These are phyloP conservation scores for Boletus insuetus DNA, from an alignment of 768 basidiomycete genomes.

Conservation along the genomic window DNA sequence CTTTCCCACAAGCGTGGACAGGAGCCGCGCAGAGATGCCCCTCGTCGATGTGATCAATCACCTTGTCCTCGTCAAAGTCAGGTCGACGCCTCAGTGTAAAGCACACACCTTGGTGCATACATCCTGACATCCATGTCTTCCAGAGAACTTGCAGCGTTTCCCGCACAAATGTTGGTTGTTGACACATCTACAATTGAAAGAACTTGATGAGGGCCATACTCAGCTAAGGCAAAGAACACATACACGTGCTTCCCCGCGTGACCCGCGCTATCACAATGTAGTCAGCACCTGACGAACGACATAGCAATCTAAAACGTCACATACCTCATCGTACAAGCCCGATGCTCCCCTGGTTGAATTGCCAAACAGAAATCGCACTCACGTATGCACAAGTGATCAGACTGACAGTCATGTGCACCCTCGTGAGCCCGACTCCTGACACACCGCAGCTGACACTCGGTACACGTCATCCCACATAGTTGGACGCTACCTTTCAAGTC, in stretches of 20 bases:
- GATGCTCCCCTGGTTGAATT: slow-evolving; percentile 28
- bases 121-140: slow-evolving; percentile 49
- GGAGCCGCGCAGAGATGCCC: slow-evolving; percentile 54
- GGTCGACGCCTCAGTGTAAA: background rate
- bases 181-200: slow-evolving; percentile 41
- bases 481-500: slow-evolving; percentile 46
- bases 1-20: slow-evolving; percentile 56
- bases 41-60: slow-evolving; percentile 44
- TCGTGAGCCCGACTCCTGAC: slow-evolving; percentile 45
- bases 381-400: slow-evolving; percentile 45
- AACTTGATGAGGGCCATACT: background rate
- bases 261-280: slow-evolving; percentile 44
- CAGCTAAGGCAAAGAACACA: slow-evolving; percentile 1
- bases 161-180: slow-evolving; percentile 56
- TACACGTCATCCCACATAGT: slow-evolving; percentile 49
- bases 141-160: slow-evolving; percentile 42
- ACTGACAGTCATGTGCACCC: slow-evolving; percentile 46
- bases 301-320: slow-evolving; percentile 16
- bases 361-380: slow-evolving; percentile 41
- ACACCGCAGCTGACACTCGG: slow-evolving; percentile 48
- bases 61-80: slow-evolving; percentile 28
- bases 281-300: background rate
- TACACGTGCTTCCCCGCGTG: slow-evolving; percentile 57
- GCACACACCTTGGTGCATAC: slow-evolving; percentile 48
- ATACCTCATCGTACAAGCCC: slow-evolving; percentile 47